Conservation (phyloP, 1,284 basidiomycete species). For the Erythrobasidium hasegawianum region DNA sequence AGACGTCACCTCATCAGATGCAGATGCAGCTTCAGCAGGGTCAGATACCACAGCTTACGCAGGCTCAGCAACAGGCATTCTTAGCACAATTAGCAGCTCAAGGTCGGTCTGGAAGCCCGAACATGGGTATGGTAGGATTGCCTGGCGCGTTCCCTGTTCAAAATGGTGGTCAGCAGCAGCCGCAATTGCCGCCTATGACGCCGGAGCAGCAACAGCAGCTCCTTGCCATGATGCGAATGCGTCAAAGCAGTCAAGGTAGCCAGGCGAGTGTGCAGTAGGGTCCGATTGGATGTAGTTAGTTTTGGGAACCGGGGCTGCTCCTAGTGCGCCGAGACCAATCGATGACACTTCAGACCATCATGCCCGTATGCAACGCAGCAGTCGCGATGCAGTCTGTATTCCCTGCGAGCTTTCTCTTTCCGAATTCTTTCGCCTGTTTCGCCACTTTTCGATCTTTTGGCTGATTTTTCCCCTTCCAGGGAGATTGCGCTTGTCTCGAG, state of each 20-base stretch:
- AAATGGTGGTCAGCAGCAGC: conserved; percentile 4
- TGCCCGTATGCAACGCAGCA: too few species aligned
- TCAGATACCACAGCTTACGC: conserved; percentile 15
- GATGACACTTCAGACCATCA: too few species aligned
- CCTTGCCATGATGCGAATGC: conserved; percentile 19
- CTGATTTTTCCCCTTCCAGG: too few species aligned
- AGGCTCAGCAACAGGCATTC: conserved; percentile 31
- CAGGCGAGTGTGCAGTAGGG: conserved; percentile 29
- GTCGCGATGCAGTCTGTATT: too few species aligned
- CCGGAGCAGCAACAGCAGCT: conserved; percentile 29
- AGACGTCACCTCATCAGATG: conserved; percentile 19
- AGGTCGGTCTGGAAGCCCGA: conserved; percentile 20
- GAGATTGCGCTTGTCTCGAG: too few species aligned
- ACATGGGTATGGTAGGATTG: conserved; percentile 16
- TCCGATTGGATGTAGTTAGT: too few species aligned
- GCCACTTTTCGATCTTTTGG: too few species aligned
- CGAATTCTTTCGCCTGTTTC: too few species aligned
- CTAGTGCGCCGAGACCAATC: too few species aligned
- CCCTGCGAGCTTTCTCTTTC: too few species aligned
- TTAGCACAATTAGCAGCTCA: conserved; percentile 22
- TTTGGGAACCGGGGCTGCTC: too few species aligned
- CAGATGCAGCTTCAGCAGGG: conserved; percentile 10
- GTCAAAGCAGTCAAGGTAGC: conserved; percentile 31
- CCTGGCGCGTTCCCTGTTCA: conserved; percentile 22
- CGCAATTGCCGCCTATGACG: conserved; percentile 9